Percentiles rank a stretch among this genome's conserved stretches.
phyloP scores from a whole-genome alignment of 1,284 basidiomycete genomes.

The Puccinia hordei region DNA sequence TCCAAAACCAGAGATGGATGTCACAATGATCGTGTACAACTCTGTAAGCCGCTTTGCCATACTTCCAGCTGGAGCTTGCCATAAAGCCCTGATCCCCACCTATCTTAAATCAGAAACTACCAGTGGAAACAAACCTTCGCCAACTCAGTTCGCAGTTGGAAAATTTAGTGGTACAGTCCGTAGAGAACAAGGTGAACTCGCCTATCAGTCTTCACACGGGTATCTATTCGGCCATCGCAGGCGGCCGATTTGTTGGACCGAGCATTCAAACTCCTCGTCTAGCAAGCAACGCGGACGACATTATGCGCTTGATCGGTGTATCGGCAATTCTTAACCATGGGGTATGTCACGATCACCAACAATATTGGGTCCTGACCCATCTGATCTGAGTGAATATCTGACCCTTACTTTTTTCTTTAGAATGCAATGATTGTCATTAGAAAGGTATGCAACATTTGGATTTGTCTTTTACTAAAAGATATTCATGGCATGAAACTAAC shows the following conservation, averaged over 20 bases:
- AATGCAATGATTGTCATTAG: slow-evolving; percentile 43
- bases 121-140: slow-evolving; percentile 42
- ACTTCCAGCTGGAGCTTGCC: not conserved
- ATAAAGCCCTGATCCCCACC: not conserved
- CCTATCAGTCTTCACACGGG: slow-evolving; percentile 48
- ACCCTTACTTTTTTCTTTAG: not conserved
- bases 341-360: slow-evolving; percentile 11
- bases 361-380: not conserved
- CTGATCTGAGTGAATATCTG: not conserved
- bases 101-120: slow-evolving; percentile 19
- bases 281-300: slow-evolving; percentile 27
- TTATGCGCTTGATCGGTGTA: slow-evolving; percentile 21
- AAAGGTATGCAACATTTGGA: slow-evolving; percentile 19
- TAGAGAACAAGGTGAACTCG: slow-evolving; percentile 39
- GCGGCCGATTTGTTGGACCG: slow-evolving; percentile 26
- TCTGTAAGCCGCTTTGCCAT: slow-evolving; percentile 26
- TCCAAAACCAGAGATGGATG: not conserved
- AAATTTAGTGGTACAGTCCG: slow-evolving; percentile 11
- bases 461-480: not conserved
- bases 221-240: slow-evolving; percentile 36
- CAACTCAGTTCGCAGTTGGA: slow-evolving; percentile 24
- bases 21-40: slow-evolving; percentile 37
- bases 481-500: not conserved
- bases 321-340: slow-evolving; percentile 39
- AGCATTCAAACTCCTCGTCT: slow-evolving; percentile 26